A percentile compares a stretch with the other conserved stretches of the same genome.
Evolutionary conservation across 345 rosid genomes (phyloP).

Genomic region (Hirschfeldia incana): DNA sequence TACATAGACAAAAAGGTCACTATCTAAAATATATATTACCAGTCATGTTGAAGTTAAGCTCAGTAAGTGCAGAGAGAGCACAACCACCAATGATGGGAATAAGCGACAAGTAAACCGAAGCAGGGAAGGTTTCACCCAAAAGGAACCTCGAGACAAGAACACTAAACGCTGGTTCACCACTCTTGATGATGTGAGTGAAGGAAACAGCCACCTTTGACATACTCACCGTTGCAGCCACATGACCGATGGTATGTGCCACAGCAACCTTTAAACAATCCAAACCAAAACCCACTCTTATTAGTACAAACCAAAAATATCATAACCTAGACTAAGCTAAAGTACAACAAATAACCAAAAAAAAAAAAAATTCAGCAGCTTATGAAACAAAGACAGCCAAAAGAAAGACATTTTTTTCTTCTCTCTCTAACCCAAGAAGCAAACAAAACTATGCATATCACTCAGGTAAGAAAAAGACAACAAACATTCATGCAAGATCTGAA

Average conservation of each 20-base stretch:
- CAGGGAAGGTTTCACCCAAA: constrained; percentile 86
- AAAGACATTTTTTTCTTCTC: constrained; percentile 12
- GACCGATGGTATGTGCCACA: constrained; percentile 98
- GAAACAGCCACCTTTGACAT: constrained; percentile 99
- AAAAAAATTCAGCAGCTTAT: constrained; percentile 4
- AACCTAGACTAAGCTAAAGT: neutral
- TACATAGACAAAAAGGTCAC: neutral
- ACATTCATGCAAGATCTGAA: constrained; percentile 45
- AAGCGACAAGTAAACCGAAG: constrained; percentile 79
- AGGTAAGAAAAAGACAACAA: constrained; percentile 36
- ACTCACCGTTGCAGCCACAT: constrained; percentile 98
- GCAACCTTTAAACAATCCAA: constrained; percentile 64
- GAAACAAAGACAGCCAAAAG: constrained; percentile 29
- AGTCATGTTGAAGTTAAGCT: constrained; percentile 96
- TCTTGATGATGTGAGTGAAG: constrained; percentile 96
- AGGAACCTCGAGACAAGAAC: constrained; percentile 87
- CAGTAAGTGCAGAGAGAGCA: constrained; percentile 93
- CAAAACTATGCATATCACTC: constrained; percentile 45
- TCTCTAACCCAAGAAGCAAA: constrained; percentile 46
- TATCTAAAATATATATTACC: constrained; percentile 49
- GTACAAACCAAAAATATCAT: constrained; percentile 6
- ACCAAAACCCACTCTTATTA: constrained; percentile 19
- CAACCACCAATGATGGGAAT: constrained; percentile 99
- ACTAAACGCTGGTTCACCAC: constrained; percentile 98
- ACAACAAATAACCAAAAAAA: neutral